Evolutionary conservation across 306 rosid species (phyloP).

Genomic region (Arachis hypogaea): DNA sequence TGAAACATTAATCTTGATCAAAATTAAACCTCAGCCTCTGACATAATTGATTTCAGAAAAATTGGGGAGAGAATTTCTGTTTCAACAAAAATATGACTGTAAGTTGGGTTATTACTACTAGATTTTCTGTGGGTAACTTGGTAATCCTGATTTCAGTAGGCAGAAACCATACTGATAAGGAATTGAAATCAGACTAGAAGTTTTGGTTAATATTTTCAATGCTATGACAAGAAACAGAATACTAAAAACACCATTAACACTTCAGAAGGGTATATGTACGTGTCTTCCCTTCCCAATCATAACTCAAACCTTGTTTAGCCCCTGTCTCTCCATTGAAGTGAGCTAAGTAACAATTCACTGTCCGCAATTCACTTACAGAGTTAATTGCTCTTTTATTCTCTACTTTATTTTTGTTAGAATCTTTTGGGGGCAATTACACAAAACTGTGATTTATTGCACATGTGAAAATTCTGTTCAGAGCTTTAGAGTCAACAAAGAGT

Average conservation of each 20-base stretch:
- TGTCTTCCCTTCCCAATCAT: too few relatives aligned
- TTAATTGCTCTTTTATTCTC: neutral
- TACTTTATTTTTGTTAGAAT: neutral
- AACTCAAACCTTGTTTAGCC: too few relatives aligned
- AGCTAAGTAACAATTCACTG: neutral
- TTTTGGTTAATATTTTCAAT: neutral
- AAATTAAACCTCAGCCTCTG: neutral
- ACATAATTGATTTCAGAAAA: neutral
- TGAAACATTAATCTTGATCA: too few relatives aligned
- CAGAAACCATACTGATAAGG: neutral
- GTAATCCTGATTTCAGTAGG: neutral
- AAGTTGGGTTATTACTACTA: slow-evolving; percentile 2
- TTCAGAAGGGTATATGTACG: too few relatives aligned
- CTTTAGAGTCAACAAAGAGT: neutral
- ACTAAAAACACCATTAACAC: neutral
- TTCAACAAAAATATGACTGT: neutral
- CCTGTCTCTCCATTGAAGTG: neutral
- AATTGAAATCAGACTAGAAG: neutral
- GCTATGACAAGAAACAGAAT: neutral
- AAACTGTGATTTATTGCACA: neutral
- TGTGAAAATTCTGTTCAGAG: neutral
- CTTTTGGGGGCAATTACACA: neutral
- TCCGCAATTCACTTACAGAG: neutral
- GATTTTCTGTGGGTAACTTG: slow-evolving; percentile 6
- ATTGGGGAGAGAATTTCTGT: neutral